phyloP scores from a whole-genome alignment of 2,329 filamentous ascomycete species.

The Zelopaecilomyces penicillatus region DNA sequence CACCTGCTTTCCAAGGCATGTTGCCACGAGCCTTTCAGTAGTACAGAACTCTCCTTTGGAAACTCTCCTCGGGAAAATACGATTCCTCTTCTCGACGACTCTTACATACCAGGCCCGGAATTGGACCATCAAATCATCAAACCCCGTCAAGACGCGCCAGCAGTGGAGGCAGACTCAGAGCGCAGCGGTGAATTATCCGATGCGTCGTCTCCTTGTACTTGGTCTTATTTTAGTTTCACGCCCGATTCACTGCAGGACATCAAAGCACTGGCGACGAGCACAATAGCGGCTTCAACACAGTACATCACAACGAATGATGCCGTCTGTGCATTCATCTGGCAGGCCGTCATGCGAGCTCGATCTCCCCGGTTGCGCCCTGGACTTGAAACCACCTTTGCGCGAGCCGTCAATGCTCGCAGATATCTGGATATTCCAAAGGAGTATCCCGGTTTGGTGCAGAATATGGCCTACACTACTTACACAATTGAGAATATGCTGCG shows the following conservation, averaged over 20 bases:
- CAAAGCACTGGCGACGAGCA: conserved; percentile 22
- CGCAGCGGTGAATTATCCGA: neutral
- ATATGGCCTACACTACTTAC: conserved; percentile 33
- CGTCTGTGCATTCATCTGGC: conserved; percentile 43
- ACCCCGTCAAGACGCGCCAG: conserved; percentile 8
- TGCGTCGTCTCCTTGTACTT: conserved; percentile 23
- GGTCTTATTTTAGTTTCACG: conserved; percentile 38
- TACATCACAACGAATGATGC: conserved; percentile 48
- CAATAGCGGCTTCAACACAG: conserved; percentile 7
- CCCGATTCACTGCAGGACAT: conserved; percentile 27
- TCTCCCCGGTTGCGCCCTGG: conserved; percentile 21
- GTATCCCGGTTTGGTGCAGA: conserved; percentile 42
- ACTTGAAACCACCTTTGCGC: conserved; percentile 28
- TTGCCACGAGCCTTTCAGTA: conserved; percentile 32
- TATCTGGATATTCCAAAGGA: conserved; percentile 30
- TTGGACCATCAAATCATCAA: conserved; percentile 26
- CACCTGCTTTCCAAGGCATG: conserved; percentile 41
- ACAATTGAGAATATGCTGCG: conserved; percentile 19
- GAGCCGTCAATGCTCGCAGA: conserved; percentile 40
- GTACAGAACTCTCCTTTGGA: conserved; percentile 33
- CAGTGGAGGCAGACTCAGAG: conserved; percentile 3
- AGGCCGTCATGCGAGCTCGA: conserved; percentile 33
- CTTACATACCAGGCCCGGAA: conserved; percentile 25
- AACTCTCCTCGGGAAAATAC: conserved; percentile 31
- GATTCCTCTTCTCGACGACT: conserved; percentile 31